These are phyloP conservation scores for Colletotrichum zoysiae DNA, from an alignment of 2,329 filamentous ascomycete species.

Conservation along the genomic window DNA sequence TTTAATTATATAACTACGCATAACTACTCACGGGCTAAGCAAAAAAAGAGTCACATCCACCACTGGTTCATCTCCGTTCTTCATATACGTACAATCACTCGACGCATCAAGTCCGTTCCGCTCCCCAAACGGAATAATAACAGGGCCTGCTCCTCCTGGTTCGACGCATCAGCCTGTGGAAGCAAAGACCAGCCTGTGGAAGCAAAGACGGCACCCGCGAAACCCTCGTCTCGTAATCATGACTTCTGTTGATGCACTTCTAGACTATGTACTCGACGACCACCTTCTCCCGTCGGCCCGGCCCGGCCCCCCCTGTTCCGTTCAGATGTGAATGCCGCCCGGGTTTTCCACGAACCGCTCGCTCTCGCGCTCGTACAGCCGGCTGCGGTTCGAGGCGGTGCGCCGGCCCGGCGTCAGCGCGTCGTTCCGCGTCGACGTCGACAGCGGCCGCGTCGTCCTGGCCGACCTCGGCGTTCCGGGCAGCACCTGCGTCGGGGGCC, in stretches of 20 bases:
- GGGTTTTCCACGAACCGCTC: background rate
- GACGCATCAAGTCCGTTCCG: no score
- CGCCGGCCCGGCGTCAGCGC: background rate
- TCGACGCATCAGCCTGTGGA: no score
- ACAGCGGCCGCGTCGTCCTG: background rate
- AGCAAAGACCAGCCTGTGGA: no score
- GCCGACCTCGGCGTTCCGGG: background rate
- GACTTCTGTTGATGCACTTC: background rate
- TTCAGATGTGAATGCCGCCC: background rate
- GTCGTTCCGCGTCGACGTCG: background rate
- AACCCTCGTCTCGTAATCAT: background rate
- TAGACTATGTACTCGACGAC: background rate
- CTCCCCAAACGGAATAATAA: no score
- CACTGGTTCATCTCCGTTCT: no score
- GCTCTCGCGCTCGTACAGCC: background rate
- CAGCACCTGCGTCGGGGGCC: no score
- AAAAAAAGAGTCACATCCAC: no score
- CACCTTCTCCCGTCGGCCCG: no score
- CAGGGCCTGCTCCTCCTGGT: no score
- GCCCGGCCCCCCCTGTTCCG: background rate
- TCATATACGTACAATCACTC: no score
- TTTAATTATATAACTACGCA: no score
- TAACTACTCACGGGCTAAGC: no score
- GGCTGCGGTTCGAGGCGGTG: constrained; percentile 14
- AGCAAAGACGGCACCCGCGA: background rate